These are phyloP conservation scores for Fusarium xylarioides DNA, from an alignment of 2,329 filamentous ascomycete genomes.

Conservation along the genomic window DNA sequence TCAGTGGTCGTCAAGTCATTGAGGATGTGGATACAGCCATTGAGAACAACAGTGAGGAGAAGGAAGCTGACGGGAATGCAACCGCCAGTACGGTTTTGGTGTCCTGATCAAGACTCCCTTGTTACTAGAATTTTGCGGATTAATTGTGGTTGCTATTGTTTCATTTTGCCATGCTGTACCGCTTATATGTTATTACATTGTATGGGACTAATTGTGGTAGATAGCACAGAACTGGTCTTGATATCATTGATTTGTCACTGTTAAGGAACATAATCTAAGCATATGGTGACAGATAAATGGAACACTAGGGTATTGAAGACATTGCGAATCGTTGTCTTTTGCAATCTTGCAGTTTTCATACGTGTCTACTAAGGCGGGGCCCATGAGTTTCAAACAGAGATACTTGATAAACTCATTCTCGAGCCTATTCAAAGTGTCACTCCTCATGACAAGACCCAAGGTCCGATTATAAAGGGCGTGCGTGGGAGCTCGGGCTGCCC, in stretches of 20 bases:
- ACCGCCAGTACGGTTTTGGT: slow-evolving; percentile 53
- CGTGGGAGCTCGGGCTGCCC: background rate
- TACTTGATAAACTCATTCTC: background rate
- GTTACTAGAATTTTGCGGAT: background rate
- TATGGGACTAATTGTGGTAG: background rate
- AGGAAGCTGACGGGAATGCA: slow-evolving; percentile 36
- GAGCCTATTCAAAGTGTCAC: background rate
- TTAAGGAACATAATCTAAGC: background rate
- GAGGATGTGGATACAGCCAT: slow-evolving; percentile 54
- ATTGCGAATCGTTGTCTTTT: background rate
- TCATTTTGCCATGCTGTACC: background rate
- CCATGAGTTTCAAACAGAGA: slow-evolving; percentile 11
- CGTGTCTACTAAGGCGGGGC: background rate
- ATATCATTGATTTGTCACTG: slow-evolving; percentile 1
- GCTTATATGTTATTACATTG: background rate
- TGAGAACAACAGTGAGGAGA: slow-evolving; percentile 27
- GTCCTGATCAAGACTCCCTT: slow-evolving; percentile 27
- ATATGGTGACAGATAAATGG: background rate
- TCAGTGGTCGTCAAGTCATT: slow-evolving; percentile 58
- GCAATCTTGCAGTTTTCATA: slow-evolving; percentile 7
- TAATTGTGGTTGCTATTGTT: background rate
- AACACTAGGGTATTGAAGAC: background rate
- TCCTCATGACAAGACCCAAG: background rate
- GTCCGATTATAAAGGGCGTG: background rate
- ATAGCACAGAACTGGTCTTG: background rate